phyloP scores from a whole-genome alignment of 1,284 basidiomycete genomes.

The Apiotrichum gracile region DNA sequence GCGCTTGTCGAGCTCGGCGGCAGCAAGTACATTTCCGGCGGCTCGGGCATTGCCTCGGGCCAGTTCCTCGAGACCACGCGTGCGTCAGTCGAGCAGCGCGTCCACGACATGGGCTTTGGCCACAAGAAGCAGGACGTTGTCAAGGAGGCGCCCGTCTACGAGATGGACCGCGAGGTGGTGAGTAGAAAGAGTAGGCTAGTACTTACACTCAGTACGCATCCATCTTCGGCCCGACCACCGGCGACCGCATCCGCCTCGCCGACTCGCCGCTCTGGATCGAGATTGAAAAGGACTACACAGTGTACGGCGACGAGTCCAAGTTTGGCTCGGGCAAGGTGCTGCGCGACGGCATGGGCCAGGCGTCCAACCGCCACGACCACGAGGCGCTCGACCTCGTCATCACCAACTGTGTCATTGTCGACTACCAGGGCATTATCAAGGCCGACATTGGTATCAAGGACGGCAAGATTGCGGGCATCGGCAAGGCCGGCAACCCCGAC shows the following conservation, averaged over 20 bases:
- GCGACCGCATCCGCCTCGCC: constrained; percentile 80
- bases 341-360: constrained; percentile 96
- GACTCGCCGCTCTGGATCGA: constrained; percentile 90
- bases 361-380: constrained; percentile 61
- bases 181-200: constrained; percentile 10
- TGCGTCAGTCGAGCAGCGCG: constrained; percentile 5
- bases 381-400: constrained; percentile 86
- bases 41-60: constrained; percentile 69
- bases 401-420: constrained; percentile 88
- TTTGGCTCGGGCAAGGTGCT: constrained; percentile 94
- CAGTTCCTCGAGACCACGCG: constrained; percentile 33
- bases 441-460: constrained; percentile 94
- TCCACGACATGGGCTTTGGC: constrained; percentile 32
- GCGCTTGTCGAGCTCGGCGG: constrained; percentile 77
- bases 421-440: constrained; percentile 95
- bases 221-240: constrained; percentile 92
- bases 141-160: constrained; percentile 20
- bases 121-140: constrained; percentile 38
- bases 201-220: constrained; percentile 57
- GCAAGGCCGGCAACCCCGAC: constrained; percentile 96
- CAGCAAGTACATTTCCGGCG: constrained; percentile 64
- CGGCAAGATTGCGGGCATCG: constrained; percentile 79
- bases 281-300: constrained; percentile 73
- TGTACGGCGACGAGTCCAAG: constrained; percentile 84
- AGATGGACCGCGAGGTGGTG: constrained; percentile 46